These are phyloP conservation scores for Tylopilus cervinicoccineus DNA, from an alignment of 768 basidiomycete species.

Conservation along the genomic window DNA sequence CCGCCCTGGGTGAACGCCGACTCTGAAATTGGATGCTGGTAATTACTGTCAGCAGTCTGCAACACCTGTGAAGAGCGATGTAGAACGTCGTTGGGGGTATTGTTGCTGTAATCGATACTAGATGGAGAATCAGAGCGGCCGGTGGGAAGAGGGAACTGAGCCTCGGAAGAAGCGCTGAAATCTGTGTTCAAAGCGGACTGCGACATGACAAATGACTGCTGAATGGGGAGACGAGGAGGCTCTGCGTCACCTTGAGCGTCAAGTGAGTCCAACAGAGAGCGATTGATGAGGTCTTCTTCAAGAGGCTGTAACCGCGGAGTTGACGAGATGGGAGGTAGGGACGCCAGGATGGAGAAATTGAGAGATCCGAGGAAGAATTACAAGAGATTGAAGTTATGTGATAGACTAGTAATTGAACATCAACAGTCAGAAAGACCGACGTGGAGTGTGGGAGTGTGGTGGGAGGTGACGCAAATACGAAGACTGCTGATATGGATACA, in stretches of 20 bases:
- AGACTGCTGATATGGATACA: constrained; percentile 43
- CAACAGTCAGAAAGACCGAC: constrained; percentile 38
- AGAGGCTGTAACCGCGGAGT: constrained; percentile 34
- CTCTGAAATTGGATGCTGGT: constrained; percentile 31
- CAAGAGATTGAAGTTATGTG: constrained; percentile 26
- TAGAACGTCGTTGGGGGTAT: constrained; percentile 33
- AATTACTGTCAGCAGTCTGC: constrained; percentile 30
- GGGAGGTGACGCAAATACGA: constrained; percentile 33
- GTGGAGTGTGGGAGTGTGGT: constrained; percentile 27
- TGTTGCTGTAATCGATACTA: constrained; percentile 35
- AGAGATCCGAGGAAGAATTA: constrained; percentile 24
- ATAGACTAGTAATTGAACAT: constrained; percentile 36
- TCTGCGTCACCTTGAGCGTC: constrained; percentile 83
- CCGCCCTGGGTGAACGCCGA: constrained; percentile 31
- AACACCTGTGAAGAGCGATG: constrained; percentile 24
- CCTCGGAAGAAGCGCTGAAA: constrained; percentile 49
- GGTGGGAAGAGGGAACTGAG: constrained; percentile 48
- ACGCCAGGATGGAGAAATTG: constrained; percentile 47
- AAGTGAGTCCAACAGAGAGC: constrained; percentile 76
- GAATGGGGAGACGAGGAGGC: constrained; percentile 38
- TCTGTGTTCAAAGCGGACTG: constrained; percentile 51
- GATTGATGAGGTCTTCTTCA: constrained; percentile 79
- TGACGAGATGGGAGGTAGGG: constrained; percentile 35
- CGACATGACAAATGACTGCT: constrained; percentile 41
- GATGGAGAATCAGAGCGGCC: constrained; percentile 52